Conservation (phyloP, 345 rosid genomes). For the Arabidopsis thaliana region TAIR10.1 NC_003074.8:20622001-20622500, state of each 20-base stretch:
- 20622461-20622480: too few relatives aligned
- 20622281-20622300: slow-evolving; percentile 66
- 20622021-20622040: background rate
- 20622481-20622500: background rate
- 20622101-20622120: background rate
- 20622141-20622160: slow-evolving; percentile 5
- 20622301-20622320: slow-evolving; percentile 84
- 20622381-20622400: background rate
- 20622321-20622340: slow-evolving; percentile 79
- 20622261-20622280: slow-evolving; percentile 91
- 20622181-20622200: slow-evolving; percentile 85
- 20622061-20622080: slow-evolving; percentile 1
- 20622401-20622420: slow-evolving; percentile 5
- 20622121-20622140: background rate
- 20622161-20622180: slow-evolving; percentile 89
- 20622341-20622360: background rate
- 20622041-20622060: background rate
- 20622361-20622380: background rate
- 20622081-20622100: background rate
- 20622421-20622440: slow-evolving; percentile 2
- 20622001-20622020: slow-evolving; percentile 43
- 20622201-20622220: slow-evolving; percentile 82
- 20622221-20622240: slow-evolving; percentile 61
- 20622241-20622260: slow-evolving; percentile 70
- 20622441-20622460: slow-evolving; percentile 14